phyloP scores from a whole-genome alignment of 140 eudicot species.

The Erigeron philadelphicus region DNA sequence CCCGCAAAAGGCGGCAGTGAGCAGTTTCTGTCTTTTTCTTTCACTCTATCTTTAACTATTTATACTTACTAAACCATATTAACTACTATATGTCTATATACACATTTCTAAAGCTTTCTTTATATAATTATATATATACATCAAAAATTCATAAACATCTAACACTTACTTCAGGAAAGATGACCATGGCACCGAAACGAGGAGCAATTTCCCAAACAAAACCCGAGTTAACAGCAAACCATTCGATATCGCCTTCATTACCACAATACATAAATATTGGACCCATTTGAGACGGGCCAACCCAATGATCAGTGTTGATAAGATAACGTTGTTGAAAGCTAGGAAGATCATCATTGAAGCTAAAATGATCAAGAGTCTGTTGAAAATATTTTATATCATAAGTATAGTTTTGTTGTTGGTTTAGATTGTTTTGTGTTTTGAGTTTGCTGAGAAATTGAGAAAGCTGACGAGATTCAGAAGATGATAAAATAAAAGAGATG shows the following conservation, averaged over 20 bases:
- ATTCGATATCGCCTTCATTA: constrained; percentile 84
- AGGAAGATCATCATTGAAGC: constrained; percentile 58
- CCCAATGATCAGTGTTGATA: constrained; percentile 65
- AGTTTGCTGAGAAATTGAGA: constrained; percentile 40
- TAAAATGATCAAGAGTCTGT: constrained; percentile 70
- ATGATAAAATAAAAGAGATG: neutral
- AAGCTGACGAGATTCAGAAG: constrained; percentile 23
- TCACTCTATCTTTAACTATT: no score
- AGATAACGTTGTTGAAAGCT: constrained; percentile 71
- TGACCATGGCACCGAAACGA: constrained; percentile 63
- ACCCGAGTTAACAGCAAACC: constrained; percentile 87
- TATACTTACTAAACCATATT: no score
- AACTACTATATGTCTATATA: no score
- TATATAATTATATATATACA: no score
- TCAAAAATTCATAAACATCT: neutral
- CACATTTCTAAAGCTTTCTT: no score
- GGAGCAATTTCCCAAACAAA: constrained; percentile 88
- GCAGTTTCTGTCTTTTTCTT: no score
- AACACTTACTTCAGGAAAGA: constrained; percentile 69
- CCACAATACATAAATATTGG: constrained; percentile 90
- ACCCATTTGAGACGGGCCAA: constrained; percentile 42
- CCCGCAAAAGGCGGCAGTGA: no score
- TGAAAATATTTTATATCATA: constrained; percentile 59
- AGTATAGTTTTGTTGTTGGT: constrained; percentile 26
- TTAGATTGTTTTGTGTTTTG: constrained; percentile 19